Conservation (phyloP, 306 rosid genomes). For the Cicer chorassanicum region DNA sequence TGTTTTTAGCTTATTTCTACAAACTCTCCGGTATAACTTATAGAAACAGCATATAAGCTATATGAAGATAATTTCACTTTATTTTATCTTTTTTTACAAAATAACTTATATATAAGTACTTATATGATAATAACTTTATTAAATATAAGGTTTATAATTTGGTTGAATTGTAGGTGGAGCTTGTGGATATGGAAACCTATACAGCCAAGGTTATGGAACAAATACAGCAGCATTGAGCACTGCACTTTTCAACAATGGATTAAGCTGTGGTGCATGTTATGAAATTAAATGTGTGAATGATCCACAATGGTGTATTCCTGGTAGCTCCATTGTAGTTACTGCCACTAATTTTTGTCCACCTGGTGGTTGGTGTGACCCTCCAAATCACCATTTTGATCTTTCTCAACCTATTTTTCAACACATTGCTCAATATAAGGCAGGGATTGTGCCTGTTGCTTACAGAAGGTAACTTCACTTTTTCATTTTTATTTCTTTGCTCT, state of each 20-base stretch:
- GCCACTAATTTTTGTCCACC: constrained; percentile 63
- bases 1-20: no score
- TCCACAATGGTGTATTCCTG: constrained; percentile 59
- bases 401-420: constrained; percentile 57
- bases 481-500: background rate
- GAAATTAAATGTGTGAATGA: constrained; percentile 52
- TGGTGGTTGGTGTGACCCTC: constrained; percentile 65
- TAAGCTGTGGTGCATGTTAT: constrained; percentile 58
- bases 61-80: no score
- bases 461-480: constrained; percentile 49
- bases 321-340: constrained; percentile 52
- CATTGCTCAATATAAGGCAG: constrained; percentile 57
- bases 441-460: constrained; percentile 54
- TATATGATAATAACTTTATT: no score
- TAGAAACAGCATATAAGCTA: no score
- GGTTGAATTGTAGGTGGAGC: constrained; percentile 51
- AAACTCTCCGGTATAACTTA: no score
- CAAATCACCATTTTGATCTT: constrained; percentile 55
- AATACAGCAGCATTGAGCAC: constrained; percentile 58
- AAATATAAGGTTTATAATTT: background rate
- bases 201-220: constrained; percentile 58
- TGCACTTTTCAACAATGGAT: constrained; percentile 56
- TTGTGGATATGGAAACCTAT: constrained; percentile 59
- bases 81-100: no score
- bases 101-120: no score